Evolutionary conservation across 371 early-diverging fungal species (phyloP), one percentile per base, ranked within the genome.

Genomic region (Dinochytrium kinnereticum): DNA sequence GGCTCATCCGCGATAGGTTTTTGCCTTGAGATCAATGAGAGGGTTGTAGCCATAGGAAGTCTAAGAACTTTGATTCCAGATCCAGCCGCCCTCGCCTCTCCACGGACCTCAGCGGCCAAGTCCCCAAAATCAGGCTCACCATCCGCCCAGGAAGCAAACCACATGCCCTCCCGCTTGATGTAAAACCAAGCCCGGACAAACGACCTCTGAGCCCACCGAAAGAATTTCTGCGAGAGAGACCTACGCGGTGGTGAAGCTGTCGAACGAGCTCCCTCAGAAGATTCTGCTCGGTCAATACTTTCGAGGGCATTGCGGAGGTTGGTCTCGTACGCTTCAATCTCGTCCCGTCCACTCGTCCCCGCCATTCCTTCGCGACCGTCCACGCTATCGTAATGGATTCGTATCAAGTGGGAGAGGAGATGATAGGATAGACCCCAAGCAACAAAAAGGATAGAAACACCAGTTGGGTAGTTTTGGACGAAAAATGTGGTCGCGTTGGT

Each of bases 61-160:
- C 61, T 28, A 3, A 61, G 28, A 15, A 61, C 61, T 36, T 61
- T 61, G 15, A 61, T 24, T 24, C 61, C 61, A 61, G 61, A 30
- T 24, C 61, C 61, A 31, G 34, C 36, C 34, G 61, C 61, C 24
- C 37, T 7, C 19, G 61, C 34, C 26, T 61, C 61, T 5, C 61
- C 61, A 34, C 61, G 30, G 7, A 61, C 61, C 36, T 61, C 61
- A 34, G 36, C 61, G 10, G 61, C 61, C 30, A 61, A 36, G 37
- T 61, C 61, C 7, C 34, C 61, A 34, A 61, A 61, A 61, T 61
- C 61, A 61, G 61, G 61, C 34, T 61, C 61, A 10, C 61, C 61
- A 37, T 61, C 61, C 7, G 61, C 61, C 61, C 61, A 61, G 7
- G 36, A 10, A 7, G 34, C 3, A 61, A 61, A 61, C 61, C 61